A percentile compares a stretch with the other conserved stretches of the same genome.
These are phyloP conservation scores for Lentinus tigrinus DNA, from an alignment of 768 basidiomycete species.

Conservation along the genomic window DNA sequence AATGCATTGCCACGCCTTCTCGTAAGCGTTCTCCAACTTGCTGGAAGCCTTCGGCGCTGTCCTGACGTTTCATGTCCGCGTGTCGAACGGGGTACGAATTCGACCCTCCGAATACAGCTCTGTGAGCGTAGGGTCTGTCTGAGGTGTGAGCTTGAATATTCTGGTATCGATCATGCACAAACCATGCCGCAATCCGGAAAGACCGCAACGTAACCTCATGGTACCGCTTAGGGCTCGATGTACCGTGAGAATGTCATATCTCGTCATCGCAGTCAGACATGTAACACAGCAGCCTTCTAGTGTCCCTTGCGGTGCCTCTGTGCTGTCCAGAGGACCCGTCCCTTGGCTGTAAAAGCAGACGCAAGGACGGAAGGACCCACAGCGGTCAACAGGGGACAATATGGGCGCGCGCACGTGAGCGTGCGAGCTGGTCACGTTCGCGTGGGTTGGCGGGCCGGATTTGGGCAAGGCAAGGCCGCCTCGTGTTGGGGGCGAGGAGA, in stretches of 20 bases:
- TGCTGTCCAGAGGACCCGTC: not conserved
- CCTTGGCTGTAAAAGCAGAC: not conserved
- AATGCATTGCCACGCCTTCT: not conserved
- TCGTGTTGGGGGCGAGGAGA: conserved; percentile 23
- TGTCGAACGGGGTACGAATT: no score
- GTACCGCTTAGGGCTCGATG: not conserved
- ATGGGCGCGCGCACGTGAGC: conserved; percentile 9
- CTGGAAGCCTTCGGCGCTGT: no score
- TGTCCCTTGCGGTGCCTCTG: no score
- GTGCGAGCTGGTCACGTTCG: conserved; percentile 1
- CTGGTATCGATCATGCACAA: no score
- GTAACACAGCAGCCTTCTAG: no score
- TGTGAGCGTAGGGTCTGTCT: no score
- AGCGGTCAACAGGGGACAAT: conserved; percentile 15
- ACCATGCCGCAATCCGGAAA: not conserved
- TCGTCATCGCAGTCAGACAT: no score
- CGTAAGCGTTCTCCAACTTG: not conserved
- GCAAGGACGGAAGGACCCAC: conserved; percentile 16
- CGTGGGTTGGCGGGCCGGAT: conserved; percentile 9
- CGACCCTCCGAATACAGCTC: no score
- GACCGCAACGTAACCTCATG: no score
- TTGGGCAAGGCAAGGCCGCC: conserved; percentile 16
- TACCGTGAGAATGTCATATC: not conserved
- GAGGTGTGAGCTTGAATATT: no score
- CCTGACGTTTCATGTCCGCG: no score